Percentiles rank a stretch among this genome's conserved stretches.
Evolutionary conservation across 2,329 filamentous ascomycete genomes (phyloP).

Genomic region (Claviceps pazoutovae): DNA sequence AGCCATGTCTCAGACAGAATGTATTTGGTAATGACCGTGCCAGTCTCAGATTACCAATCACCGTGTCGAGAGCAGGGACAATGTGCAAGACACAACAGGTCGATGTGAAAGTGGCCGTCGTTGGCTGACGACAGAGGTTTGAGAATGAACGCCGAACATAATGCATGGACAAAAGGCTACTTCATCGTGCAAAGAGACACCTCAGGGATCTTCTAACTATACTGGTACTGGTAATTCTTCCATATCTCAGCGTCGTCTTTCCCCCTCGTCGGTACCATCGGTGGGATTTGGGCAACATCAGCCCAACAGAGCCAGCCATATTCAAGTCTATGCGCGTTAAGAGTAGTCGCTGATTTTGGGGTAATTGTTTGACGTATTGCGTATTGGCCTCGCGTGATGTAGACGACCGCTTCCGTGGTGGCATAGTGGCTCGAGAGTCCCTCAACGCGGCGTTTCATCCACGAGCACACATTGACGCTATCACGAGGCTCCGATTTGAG

Average conservation of each 20-base stretch:
- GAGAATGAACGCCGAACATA: no score
- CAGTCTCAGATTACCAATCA: conserved; percentile 48
- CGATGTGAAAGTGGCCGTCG: conserved; percentile 28
- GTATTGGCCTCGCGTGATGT: conserved; percentile 50
- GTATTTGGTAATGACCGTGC: conserved; percentile 34
- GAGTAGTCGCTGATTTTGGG: no score
- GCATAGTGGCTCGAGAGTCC: conserved; percentile 47
- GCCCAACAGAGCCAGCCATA: conserved; percentile 44
- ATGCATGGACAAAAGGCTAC: no score
- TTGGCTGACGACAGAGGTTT: no score
- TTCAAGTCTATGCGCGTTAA: conserved; percentile 11
- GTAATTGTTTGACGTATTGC: conserved; percentile 40
- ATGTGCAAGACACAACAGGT: conserved; percentile 40
- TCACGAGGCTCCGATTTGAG: conserved; percentile 44
- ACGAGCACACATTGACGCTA: conserved; percentile 59
- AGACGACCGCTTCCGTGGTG: conserved; percentile 54
- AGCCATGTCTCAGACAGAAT: conserved; percentile 35
- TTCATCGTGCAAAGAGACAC: no score
- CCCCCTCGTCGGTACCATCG: conserved; percentile 20
- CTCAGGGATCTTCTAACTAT: no score
- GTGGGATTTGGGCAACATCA: conserved; percentile 53
- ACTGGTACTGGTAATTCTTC: conserved; percentile 2
- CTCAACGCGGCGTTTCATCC: conserved; percentile 51
- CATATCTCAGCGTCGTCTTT: conserved; percentile 7
- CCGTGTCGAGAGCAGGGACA: conserved; percentile 44